These are phyloP conservation scores for Cladophialophora carrionii DNA, from an alignment of 2,329 filamentous ascomycete genomes.

Conservation along the genomic window DNA sequence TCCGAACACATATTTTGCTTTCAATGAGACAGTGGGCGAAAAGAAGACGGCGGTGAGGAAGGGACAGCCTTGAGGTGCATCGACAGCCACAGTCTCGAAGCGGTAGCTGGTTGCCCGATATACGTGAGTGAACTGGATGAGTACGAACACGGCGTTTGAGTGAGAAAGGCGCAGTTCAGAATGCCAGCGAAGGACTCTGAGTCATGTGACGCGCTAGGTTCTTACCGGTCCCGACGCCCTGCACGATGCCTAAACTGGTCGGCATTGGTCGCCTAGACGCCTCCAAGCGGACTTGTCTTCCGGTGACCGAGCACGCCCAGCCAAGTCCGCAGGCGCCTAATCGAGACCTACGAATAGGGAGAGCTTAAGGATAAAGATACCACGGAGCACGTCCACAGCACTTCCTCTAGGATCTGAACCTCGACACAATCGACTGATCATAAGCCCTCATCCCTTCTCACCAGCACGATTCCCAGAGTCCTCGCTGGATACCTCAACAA, in stretches of 20 bases:
- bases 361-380: neutral
- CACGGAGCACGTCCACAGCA: neutral
- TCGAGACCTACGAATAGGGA: neutral
- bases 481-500: conserved; percentile 25
- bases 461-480: conserved; percentile 4
- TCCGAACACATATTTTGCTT: conserved; percentile 25
- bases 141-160: conserved; percentile 13
- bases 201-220: conserved; percentile 9
- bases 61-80: neutral
- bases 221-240: neutral
- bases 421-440: neutral
- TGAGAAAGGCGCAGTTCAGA: conserved; percentile 22
- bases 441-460: neutral
- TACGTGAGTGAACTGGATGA: neutral
- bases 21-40: conserved; percentile 2
- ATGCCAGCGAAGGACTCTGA: neutral
- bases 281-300: neutral
- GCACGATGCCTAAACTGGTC: conserved; percentile 2
- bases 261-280: neutral
- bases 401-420: too few relatives aligned
- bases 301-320: too few relatives aligned
- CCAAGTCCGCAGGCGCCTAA: neutral
- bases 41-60: conserved; percentile 4
- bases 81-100: neutral
- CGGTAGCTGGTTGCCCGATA: neutral